Evolutionary conservation across 75 land plant species (phyloP), one percentile per base, ranked within the genome.

Genomic region (Chamaecyparis obtusa): DNA sequence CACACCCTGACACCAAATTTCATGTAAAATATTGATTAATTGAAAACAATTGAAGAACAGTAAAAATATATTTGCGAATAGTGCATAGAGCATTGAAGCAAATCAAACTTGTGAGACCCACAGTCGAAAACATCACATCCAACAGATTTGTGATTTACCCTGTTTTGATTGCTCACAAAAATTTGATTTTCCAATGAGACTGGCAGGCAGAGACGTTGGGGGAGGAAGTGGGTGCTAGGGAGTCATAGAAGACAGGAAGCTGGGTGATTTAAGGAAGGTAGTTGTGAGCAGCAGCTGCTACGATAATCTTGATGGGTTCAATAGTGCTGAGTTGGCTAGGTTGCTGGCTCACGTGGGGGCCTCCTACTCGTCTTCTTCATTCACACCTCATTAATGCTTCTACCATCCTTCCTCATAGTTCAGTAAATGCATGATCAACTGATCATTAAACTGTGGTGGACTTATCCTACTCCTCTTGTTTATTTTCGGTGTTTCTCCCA

Each of bases 321-420:
- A 71, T 30, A 72, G 16, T 74, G 76, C 16, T 33, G 83, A 43
- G 51, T 11, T 81, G 83, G 48, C 48, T 10, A 44, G 49, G 83
- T 49, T 9, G 83, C 24, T 43, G 30, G 49, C 27, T 48, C 83
- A 81, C 83, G 83, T 46, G 83, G 46, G 76, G 83, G 32, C 83
- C 8, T 81, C 83, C 83, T 44, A 81, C 44, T 81, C 32, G 83
- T 81, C 83, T 81, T 81, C 30, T 30, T 74, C 16, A 3, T 74
- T 74, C 30, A 46, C 13, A 9, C 83, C 13, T 81, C 83, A 44
- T 81, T 81, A 81, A 81, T 81, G 83, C 24, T 41, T 13, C 41
- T 27, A 44, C 83, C 83, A 44, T 30, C 83, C 49, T 5, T 4
- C 7, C 37, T 39, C 27, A 37, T 17, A 14, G 19, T 7, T 27